Base-by-base conservation (phyloP, 2,329 filamentous ascomycete species). In the Fusarium dimerum region DNA sequence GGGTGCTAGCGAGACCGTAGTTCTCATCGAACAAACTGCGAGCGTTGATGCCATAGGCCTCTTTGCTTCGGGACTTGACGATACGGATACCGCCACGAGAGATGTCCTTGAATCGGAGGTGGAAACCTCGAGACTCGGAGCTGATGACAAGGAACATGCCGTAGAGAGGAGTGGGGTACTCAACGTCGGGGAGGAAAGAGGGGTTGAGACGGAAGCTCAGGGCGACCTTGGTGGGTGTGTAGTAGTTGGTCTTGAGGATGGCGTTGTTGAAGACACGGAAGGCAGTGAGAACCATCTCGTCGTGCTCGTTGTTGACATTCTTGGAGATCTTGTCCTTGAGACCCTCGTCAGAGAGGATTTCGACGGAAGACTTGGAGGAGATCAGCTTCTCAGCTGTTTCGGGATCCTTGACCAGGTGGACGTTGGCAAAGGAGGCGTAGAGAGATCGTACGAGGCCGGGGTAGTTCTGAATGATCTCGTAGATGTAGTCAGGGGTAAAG, bases 61-160 rank as follows among this genome's bases (percentile, higher is more conserved):
- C 94, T 72, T 92, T 90, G 75, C 92, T 97, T 65, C 94, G 86
- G 52, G 93, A 97, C 80, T 97, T 97, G 74, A 99, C 94, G 59
- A 99, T 99, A 61, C 94, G 91, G 65, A 99, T 99, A 72, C 94
- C 94, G 61, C 94, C 94, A 69, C 94, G 90, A 47, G 94, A 89
- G 67, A 99, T 96, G 67, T 99, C 94, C 66, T 93, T 87, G 85
- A 99, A 99, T 41, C 94, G 90, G 15, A 99, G 83, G 73, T 99
- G 94, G 80, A 99, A 99, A 36, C 94, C 94, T 60, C 94, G 87
- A 67, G 95, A 96, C 75, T 99, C 94, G 11, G 94, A 93, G 66
- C 91, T 92, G 72, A 99, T 97, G 60, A 99, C 90, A 47, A 99
- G 81, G 81, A 99, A 99, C 94, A 99, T 99, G 60, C 94, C 94